Base-by-base conservation (phyloP, 257 asterid genomes). In the Solanum habrochaites region DNA sequence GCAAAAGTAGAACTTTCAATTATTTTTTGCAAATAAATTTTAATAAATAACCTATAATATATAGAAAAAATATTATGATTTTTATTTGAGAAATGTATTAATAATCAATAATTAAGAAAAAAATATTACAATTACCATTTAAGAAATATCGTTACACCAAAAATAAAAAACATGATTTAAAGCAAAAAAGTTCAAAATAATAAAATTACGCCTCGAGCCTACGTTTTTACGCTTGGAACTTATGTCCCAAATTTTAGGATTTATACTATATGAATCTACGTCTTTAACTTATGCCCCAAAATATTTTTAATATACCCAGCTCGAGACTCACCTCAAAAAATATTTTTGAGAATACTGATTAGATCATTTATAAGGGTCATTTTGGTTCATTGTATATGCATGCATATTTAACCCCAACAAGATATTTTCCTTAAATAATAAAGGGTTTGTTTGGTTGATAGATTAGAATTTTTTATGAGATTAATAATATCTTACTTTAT, bases 211-310 rank as follows among this genome's bases (percentile, higher is more conserved):
- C 2, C 64, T 10, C 1, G 0, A 0, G 8, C 62, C 0, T 52
- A 52, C 2, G 11, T 18, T 56, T 56, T 56, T 56, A 56, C 64
- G 8, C 45, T 71, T 56, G 4, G 0, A 56, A 2, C 4, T 56
- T 52, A 52, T 3, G 4, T 23, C 23, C n/a, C 62, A 52, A 52
- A 6, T 52, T 52, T 2, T 52, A 7, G n/a, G 1, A 7, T 10
- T 6, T 56, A 18, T 2, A 0, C 8, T 4, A 10, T 56, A 18
- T 56, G 2, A 4, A 56, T 56, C 64, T 56, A 49, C 6, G 21
- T 18, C n/a, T 7, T 18, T 1, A 9, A 18, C 2, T 18, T 18
- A 11, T 4, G 1, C 4, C 2, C 4, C 4, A 2, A 1, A 18
- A 1, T 0, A 2, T 56, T 18, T 18, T 56, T 56, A 0, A 10